phyloP scores from a whole-genome alignment of 2,329 filamentous ascomycete species.

The Fusarium coicis region DNA sequence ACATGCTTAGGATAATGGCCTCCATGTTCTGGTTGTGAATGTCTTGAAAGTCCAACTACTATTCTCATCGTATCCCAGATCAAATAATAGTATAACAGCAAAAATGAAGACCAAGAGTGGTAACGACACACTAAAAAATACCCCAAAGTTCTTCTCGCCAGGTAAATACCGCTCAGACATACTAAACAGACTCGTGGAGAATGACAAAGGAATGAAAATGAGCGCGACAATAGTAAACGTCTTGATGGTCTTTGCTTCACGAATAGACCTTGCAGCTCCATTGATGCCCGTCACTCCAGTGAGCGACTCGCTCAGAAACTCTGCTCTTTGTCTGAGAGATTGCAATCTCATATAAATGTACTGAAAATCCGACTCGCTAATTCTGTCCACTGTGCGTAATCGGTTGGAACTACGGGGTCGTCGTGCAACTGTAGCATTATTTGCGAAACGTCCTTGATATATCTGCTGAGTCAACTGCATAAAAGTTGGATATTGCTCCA shows the following conservation, averaged over 20 bases:
- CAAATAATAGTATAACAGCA: not conserved
- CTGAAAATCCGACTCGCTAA: not conserved
- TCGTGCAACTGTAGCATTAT: slow-evolving; percentile 7
- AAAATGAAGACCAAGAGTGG: slow-evolving; percentile 6
- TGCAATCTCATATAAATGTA: slow-evolving; percentile 8
- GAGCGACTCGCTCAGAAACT: slow-evolving; percentile 5
- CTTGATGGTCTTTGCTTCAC: not conserved
- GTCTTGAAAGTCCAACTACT: slow-evolving; percentile 1
- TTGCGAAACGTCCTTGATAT: slow-evolving; percentile 5
- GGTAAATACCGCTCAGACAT: slow-evolving; percentile 2
- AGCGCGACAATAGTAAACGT: slow-evolving; percentile 13
- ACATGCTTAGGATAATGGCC: not conserved
- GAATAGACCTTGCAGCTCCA: slow-evolving; percentile 6
- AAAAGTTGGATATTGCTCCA: slow-evolving; percentile 8
- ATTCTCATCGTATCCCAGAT: slow-evolving; percentile 8
- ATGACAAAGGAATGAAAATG: slow-evolving; percentile 6
- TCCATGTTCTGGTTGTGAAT: not conserved
- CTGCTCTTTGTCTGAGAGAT: not conserved
- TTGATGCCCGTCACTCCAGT: slow-evolving; percentile 5
- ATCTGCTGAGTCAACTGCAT: slow-evolving; percentile 3
- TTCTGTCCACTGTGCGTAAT: not conserved
- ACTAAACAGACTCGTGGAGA: not conserved
- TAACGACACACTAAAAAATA: not conserved
- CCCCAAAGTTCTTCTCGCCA: not conserved
- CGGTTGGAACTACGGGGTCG: not conserved